Conservation (phyloP, 805 yeast genomes). For the Starmerella powellii region DNA sequence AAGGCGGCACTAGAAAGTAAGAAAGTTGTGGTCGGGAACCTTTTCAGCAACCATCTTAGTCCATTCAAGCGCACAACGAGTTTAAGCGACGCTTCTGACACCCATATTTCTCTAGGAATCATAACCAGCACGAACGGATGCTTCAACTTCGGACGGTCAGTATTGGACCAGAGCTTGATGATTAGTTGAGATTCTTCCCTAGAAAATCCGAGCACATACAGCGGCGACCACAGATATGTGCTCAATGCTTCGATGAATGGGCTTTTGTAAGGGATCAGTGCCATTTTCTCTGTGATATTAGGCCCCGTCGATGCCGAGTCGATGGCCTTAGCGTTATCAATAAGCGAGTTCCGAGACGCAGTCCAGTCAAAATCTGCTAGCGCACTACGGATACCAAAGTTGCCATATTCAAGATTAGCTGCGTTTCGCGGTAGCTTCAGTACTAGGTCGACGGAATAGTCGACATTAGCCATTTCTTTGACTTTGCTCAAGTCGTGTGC, state of each 20-base stretch:
- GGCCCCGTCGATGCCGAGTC: background rate
- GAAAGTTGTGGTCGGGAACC: conserved; percentile 13
- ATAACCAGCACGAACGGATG: conserved; percentile 8
- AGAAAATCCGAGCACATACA: conserved; percentile 24
- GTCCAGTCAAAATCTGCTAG: conserved; percentile 15
- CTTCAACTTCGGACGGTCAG: conserved; percentile 2
- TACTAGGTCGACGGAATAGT: conserved; percentile 24
- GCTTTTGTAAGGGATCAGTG: conserved; percentile 27
- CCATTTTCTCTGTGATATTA: conserved; percentile 21
- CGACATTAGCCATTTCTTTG: conserved; percentile 11
- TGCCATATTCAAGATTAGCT: conserved; percentile 26
- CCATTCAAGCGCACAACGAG: conserved; percentile 14
- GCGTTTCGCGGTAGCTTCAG: conserved; percentile 27
- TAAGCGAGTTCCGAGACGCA: background rate
- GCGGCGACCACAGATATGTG: conserved; percentile 25
- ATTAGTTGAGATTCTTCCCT: conserved; percentile 22
- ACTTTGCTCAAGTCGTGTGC: conserved; percentile 1
- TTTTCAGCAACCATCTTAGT: conserved; percentile 12
- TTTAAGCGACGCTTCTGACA: conserved; percentile 7
- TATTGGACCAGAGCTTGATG: conserved; percentile 21
- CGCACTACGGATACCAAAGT: conserved; percentile 26
- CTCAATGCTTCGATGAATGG: conserved; percentile 24
- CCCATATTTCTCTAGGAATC: conserved; percentile 7
- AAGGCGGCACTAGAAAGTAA: conserved; percentile 9
- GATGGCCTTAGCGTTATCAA: no score